Percentiles rank a stretch among this genome's conserved stretches.
Evolutionary conservation across 2,329 filamentous ascomycete genomes (phyloP).

Genomic region (Diaporthe sp.): DNA sequence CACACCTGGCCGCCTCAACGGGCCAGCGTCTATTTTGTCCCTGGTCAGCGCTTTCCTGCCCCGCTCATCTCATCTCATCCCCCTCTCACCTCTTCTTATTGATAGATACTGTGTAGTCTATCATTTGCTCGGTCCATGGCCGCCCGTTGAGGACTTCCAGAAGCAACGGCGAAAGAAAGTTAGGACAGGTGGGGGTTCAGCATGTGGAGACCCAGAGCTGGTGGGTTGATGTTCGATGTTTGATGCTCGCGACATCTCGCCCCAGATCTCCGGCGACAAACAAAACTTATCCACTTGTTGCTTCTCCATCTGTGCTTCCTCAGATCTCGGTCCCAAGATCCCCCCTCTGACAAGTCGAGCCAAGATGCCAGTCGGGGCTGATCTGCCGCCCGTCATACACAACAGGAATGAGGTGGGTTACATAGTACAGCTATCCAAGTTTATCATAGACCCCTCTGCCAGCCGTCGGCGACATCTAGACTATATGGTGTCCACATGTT

Average conservation of each 20-base stretch:
- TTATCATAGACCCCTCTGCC: background rate
- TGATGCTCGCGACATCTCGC: background rate
- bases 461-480: background rate
- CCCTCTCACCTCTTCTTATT: background rate
- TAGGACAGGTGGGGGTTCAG: background rate
- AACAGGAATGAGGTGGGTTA: background rate
- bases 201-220: background rate
- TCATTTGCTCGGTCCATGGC: background rate
- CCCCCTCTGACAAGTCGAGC: background rate
- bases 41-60: constrained; percentile 16
- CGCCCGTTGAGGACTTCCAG: background rate
- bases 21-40: constrained; percentile 33
- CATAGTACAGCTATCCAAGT: background rate
- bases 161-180: background rate
- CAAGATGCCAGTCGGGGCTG: constrained; percentile 9
- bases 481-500: constrained; percentile 6
- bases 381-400: background rate
- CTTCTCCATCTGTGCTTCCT: background rate
- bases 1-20: constrained; percentile 33
- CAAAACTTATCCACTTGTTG: background rate
- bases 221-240: background rate
- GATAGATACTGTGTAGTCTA: background rate
- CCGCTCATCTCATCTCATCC: constrained; percentile 15
- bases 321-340: constrained; percentile 14
- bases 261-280: background rate